These are phyloP conservation scores for Lichenothelia convexa DNA, from an alignment of 495 filamentous ascomycete species.

Conservation along the genomic window DNA sequence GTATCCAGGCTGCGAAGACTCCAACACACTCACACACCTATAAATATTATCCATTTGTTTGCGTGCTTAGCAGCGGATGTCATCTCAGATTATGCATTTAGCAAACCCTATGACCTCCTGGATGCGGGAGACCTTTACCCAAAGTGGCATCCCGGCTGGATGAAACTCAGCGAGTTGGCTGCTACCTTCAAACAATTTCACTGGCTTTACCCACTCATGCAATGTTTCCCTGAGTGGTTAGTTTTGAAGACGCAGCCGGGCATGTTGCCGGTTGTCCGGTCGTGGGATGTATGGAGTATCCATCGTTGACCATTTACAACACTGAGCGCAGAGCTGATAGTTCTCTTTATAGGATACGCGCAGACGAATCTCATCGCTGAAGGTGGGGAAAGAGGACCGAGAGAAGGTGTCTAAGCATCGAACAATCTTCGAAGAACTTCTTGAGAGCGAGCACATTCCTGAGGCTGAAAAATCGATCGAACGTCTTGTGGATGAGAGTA, in stretches of 20 bases:
- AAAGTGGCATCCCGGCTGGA: not conserved
- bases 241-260: not conserved
- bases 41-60: not conserved
- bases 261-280: too few species aligned
- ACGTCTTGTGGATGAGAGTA: conserved; percentile 10
- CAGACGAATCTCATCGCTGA: not conserved
- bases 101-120: conserved; percentile 4
- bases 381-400: not conserved
- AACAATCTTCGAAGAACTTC: conserved; percentile 8
- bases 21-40: too few species aligned
- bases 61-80: conserved; percentile 25
- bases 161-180: too few species aligned
- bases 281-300: too few species aligned
- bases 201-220: not conserved
- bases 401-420: conserved; percentile 3
- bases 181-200: conserved; percentile 1
- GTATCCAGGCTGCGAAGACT: not conserved
- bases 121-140: not conserved
- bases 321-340: not conserved
- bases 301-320: too few species aligned
- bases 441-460: conserved; percentile 8
- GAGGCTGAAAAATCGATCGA: conserved; percentile 4
- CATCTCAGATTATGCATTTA: conserved; percentile 27
- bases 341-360: not conserved
- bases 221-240: not conserved